Conservation (phyloP, 1,284 basidiomycete species). For the Grifola frondosa region DNA sequence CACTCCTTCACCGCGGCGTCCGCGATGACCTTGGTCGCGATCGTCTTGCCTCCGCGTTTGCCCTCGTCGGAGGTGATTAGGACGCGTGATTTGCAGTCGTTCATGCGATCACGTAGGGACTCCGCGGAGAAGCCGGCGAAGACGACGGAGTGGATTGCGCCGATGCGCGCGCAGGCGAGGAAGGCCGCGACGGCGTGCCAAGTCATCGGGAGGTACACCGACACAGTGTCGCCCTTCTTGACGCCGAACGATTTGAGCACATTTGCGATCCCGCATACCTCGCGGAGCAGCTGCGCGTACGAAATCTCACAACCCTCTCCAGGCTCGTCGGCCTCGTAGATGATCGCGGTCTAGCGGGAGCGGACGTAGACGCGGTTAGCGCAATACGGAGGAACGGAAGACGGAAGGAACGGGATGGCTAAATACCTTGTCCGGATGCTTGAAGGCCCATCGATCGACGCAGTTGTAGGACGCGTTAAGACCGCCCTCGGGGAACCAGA, state of each 20-base stretch:
- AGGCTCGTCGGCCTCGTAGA: conserved; percentile 98
- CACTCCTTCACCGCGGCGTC: conserved; percentile 90
- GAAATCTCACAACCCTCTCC: conserved; percentile 76
- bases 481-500: conserved; percentile 92
- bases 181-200: conserved; percentile 96
- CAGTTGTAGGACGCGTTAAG: conserved; percentile 97
- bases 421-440: conserved; percentile 83
- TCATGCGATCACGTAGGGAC: conserved; percentile 89
- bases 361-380: not conserved
- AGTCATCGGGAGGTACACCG: conserved; percentile 86
- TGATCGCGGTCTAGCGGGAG: conserved; percentile 75
- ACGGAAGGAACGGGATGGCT: conserved; percentile 10
- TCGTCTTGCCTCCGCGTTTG: conserved; percentile 88
- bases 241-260: conserved; percentile 89
- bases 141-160: conserved; percentile 97
- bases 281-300: conserved; percentile 85
- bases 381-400: no score
- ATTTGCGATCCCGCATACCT: conserved; percentile 90
- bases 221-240: conserved; percentile 95
- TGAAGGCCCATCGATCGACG: conserved; percentile 94
- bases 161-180: conserved; percentile 96
- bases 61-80: conserved; percentile 98
- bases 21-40: conserved; percentile 95
- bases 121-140: conserved; percentile 99
- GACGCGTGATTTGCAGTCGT: conserved; percentile 88